These are phyloP conservation scores for Elaeagnus macrophylla DNA, from an alignment of 306 rosid genomes.

Conservation along the genomic window DNA sequence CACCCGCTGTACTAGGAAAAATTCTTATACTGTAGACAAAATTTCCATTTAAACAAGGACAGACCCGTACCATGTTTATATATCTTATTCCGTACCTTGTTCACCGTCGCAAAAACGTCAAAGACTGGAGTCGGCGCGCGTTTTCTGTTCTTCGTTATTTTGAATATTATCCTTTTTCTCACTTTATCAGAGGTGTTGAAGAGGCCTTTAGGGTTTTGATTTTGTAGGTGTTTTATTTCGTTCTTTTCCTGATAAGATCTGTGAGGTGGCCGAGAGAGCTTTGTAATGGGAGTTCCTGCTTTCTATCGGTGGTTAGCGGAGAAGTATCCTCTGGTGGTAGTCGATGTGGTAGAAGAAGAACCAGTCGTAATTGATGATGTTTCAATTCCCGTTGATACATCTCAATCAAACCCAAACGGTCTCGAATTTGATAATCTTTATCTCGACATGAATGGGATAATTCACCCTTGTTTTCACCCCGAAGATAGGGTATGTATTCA, in stretches of 20 bases:
- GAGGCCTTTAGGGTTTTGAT: slow-evolving; percentile 10
- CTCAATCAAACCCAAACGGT: slow-evolving; percentile 21
- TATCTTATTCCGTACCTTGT: background rate
- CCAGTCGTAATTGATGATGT: slow-evolving; percentile 71
- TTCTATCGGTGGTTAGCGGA: slow-evolving; percentile 94
- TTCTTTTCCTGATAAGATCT: slow-evolving; percentile 9
- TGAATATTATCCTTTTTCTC: too few species aligned
- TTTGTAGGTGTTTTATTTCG: background rate
- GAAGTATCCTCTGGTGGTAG: slow-evolving; percentile 79
- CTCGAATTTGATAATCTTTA: slow-evolving; percentile 39
- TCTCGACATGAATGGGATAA: slow-evolving; percentile 49
- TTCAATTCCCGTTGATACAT: slow-evolving; percentile 38
- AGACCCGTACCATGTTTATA: background rate
- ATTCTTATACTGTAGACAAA: too few species aligned
- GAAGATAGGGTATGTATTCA: background rate
- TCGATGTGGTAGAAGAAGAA: slow-evolving; percentile 78
- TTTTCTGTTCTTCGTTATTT: background rate
- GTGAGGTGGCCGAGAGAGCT: slow-evolving; percentile 5
- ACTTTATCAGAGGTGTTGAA: background rate
- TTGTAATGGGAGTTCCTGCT: slow-evolving; percentile 89
- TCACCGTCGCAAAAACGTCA: background rate
- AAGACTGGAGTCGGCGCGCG: background rate
- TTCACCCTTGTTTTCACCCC: slow-evolving; percentile 57
- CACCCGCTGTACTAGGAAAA: too few species aligned
- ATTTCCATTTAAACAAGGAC: too few species aligned